Conservation (phyloP, 2,329 filamentous ascomycete species). For the Aureobasidium zeae region DNA sequence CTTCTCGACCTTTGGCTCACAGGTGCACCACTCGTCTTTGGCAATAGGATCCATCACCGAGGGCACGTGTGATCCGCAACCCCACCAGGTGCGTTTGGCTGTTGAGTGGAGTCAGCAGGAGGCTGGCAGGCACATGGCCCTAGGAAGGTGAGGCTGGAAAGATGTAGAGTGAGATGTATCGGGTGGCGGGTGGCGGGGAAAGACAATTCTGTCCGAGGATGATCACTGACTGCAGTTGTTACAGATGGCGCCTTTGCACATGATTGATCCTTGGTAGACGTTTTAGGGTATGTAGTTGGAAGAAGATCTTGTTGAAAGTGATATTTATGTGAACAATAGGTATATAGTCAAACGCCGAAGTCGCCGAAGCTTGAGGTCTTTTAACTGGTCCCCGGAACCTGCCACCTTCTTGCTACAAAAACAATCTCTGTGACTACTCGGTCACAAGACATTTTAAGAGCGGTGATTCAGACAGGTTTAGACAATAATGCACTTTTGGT, state of each 20-base stretch:
- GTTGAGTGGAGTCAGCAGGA: slow-evolving; percentile 12
- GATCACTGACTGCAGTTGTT: slow-evolving; percentile 50
- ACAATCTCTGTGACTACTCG: no score
- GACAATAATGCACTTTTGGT: slow-evolving; percentile 14
- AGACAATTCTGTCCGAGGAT: background rate
- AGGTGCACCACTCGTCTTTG: slow-evolving; percentile 53
- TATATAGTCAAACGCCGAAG: background rate
- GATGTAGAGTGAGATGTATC: slow-evolving; percentile 8
- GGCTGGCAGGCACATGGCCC: slow-evolving; percentile 15
- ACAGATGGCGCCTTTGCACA: slow-evolving; percentile 59
- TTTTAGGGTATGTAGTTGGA: background rate
- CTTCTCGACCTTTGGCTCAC: slow-evolving; percentile 52
- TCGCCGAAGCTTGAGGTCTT: slow-evolving; percentile 5
- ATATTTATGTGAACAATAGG: background rate
- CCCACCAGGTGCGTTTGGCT: slow-evolving; percentile 29
- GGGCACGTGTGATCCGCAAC: slow-evolving; percentile 25
- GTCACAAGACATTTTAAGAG: no score
- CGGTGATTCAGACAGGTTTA: background rate
- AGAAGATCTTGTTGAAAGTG: background rate
- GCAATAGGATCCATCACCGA: slow-evolving; percentile 53
- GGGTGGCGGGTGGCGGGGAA: slow-evolving; percentile 2
- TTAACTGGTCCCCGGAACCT: background rate
- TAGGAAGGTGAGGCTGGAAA: slow-evolving; percentile 12
- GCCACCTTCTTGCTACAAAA: no score
- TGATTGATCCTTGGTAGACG: slow-evolving; percentile 31